A percentile compares a stretch with the other conserved stretches of the same genome.
Evolutionary conservation across 257 asterid species (phyloP).

Genomic region (Solanum appendiculatum): DNA sequence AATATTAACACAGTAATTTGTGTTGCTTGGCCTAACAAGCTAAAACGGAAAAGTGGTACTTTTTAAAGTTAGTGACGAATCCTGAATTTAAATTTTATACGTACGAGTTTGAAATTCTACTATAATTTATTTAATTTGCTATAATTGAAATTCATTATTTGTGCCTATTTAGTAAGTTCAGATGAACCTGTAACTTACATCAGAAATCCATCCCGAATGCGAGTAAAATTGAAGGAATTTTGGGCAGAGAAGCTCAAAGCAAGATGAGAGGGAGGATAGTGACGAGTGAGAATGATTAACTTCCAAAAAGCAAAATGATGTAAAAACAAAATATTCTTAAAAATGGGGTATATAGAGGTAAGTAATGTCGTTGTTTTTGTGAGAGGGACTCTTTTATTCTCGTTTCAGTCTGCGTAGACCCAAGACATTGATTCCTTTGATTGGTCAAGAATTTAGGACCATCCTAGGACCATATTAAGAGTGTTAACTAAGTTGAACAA

Average conservation of each 20-base stretch:
- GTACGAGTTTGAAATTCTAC: background rate
- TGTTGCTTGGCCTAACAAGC: background rate
- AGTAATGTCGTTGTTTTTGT: background rate
- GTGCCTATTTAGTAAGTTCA: background rate
- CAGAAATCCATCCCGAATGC: background rate
- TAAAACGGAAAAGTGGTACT: background rate
- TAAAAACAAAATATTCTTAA: background rate
- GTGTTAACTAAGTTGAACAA: background rate
- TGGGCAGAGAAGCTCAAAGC: background rate
- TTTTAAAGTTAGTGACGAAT: background rate
- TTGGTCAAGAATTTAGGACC: background rate
- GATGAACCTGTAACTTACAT: background rate
- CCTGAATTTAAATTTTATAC: background rate
- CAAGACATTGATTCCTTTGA: background rate
- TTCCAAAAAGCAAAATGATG: background rate
- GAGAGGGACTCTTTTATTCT: background rate
- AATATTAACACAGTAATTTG: background rate
- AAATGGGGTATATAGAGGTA: background rate
- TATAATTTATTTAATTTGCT: background rate
- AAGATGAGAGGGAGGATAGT: background rate
- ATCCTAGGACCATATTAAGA: background rate
- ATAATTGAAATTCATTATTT: background rate
- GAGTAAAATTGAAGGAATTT: background rate
- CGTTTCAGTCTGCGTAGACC: background rate
- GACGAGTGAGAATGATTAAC: background rate